Evolutionary conservation across 192 early-diverging fungal genomes (phyloP).

Genomic region (Rhizophlyctis rosea): DNA sequence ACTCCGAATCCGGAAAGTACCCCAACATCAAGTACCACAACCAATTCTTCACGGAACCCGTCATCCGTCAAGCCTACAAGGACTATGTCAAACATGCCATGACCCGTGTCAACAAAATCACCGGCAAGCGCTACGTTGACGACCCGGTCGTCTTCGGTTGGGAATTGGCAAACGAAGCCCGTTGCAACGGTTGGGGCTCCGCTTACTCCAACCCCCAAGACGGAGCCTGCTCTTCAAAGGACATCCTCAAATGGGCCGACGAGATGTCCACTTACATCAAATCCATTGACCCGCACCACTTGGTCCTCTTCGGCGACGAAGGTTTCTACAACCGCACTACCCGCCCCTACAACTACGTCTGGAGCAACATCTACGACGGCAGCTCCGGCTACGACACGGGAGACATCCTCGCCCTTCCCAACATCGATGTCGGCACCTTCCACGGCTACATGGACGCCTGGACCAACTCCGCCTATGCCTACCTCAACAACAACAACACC

Average conservation of each 20-base stretch:
- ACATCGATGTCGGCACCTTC: slow-evolving; percentile 32
- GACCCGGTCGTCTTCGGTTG: slow-evolving; percentile 37
- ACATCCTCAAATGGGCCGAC: slow-evolving; percentile 29
- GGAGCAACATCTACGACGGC: too few species aligned
- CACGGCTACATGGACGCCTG: too few species aligned
- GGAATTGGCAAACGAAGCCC: slow-evolving; percentile 36
- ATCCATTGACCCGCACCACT: slow-evolving; percentile 37
- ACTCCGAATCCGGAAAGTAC: slow-evolving; percentile 37
- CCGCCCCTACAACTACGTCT: slow-evolving; percentile 19
- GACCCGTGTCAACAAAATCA: slow-evolving; percentile 31
- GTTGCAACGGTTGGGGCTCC: slow-evolving; percentile 31
- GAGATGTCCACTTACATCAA: slow-evolving; percentile 37
- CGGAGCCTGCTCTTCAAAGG: slow-evolving; percentile 21
- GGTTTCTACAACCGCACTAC: slow-evolving; percentile 31
- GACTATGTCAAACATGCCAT: slow-evolving; percentile 29
- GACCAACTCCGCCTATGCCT: too few species aligned
- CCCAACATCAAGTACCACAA: slow-evolving; percentile 23
- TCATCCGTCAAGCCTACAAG: slow-evolving; percentile 38
- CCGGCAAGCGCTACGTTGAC: slow-evolving; percentile 31
- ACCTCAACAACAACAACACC: too few species aligned
- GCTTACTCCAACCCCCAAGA: too few species aligned
- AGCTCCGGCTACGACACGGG: slow-evolving; percentile 31
- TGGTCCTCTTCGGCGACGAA: slow-evolving; percentile 41
- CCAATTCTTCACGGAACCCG: too few species aligned
- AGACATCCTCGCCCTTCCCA: slow-evolving; percentile 15